phyloP scores from a whole-genome alignment of 345 rosid genomes.

The thale cress (Arabidopsis thaliana) region TAIR10.1 NC_003076.8:26639001-26639500 shows the following conservation, averaged over 20 bases:
- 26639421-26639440: slow-evolving; percentile 84
- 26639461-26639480: slow-evolving; percentile 88
- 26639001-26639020: slow-evolving; percentile 24
- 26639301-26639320: slow-evolving; percentile 50
- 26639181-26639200: slow-evolving; percentile 70
- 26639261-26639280: slow-evolving; percentile 85
- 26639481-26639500: slow-evolving; percentile 95
- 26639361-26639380: neutral
- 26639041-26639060: slow-evolving; percentile 93
- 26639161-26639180: slow-evolving; percentile 76
- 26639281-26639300: slow-evolving; percentile 69
- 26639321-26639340: neutral
- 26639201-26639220: slow-evolving; percentile 77
- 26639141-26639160: slow-evolving; percentile 89
- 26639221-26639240: slow-evolving; percentile 84
- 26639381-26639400: neutral
- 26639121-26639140: slow-evolving; percentile 72
- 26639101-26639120: slow-evolving; percentile 85
- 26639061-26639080: slow-evolving; percentile 92
- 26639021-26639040: slow-evolving; percentile 70
- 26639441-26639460: slow-evolving; percentile 79
- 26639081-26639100: slow-evolving; percentile 95
- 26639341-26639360: neutral
- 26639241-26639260: slow-evolving; percentile 98
- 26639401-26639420: neutral